Percentiles rank a stretch among this genome's conserved stretches.
phyloP scores from a whole-genome alignment of 2,329 filamentous ascomycete species.

The Diplodia mutila region DNA sequence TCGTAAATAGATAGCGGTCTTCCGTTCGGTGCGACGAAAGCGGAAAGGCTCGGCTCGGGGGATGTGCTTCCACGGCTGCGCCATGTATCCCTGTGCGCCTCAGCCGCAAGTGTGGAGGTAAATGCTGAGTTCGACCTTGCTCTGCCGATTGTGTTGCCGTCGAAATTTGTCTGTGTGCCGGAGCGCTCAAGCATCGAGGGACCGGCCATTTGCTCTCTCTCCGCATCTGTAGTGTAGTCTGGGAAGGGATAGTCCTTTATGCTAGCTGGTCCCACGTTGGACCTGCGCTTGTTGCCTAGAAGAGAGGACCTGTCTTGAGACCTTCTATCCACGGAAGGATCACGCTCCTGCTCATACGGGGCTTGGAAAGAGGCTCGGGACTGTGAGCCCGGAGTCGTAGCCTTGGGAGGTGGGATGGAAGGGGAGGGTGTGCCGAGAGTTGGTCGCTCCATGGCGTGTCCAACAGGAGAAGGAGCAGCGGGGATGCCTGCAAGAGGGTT shows the following conservation, averaged over 20 bases:
- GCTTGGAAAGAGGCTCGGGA: not conserved
- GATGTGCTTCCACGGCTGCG: not conserved
- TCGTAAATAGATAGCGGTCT: conserved; percentile 19
- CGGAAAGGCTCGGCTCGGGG: conserved; percentile 2
- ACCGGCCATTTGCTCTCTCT: not conserved
- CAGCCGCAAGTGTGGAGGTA: not conserved
- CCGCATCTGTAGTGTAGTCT: not conserved
- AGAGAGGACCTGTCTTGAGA: conserved; percentile 8
- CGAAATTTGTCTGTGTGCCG: not conserved
- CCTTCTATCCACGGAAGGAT: not conserved
- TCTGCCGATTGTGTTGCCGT: not conserved
- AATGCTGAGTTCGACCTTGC: conserved; percentile 11
- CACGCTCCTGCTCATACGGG: not conserved
- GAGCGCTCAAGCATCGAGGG: not conserved
- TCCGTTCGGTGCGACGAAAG: not conserved
- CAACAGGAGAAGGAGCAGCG: not conserved
- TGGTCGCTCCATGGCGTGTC: not conserved
- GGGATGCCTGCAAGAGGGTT: not conserved
- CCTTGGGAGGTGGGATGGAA: not conserved
- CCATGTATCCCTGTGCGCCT: conserved; percentile 7
- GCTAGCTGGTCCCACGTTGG: not conserved
- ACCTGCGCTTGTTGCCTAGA: conserved; percentile 6
- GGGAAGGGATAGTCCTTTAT: not conserved
- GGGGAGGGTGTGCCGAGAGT: not conserved
- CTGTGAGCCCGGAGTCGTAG: not conserved